phyloP scores from a whole-genome alignment of 768 basidiomycete genomes.

The Boletus pseudo-olivaceus region DNA sequence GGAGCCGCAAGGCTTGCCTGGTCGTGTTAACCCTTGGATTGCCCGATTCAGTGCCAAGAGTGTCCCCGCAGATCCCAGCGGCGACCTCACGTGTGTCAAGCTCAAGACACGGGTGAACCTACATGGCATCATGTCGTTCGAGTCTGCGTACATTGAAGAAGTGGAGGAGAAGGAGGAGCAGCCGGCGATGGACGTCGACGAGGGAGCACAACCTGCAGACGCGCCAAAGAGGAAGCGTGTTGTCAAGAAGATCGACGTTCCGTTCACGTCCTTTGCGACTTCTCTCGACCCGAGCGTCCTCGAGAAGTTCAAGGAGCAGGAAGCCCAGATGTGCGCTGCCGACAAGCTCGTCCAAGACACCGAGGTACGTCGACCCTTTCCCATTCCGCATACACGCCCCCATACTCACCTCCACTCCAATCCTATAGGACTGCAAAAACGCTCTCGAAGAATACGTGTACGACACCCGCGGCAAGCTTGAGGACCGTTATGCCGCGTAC shows the following conservation, averaged over 20 bases:
- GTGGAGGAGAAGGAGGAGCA: conserved; percentile 70
- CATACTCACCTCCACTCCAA: background rate
- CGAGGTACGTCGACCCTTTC: conserved; percentile 57
- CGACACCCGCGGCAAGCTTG: conserved; percentile 90
- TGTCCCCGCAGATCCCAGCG: conserved; percentile 64
- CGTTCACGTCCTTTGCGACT: conserved; percentile 62
- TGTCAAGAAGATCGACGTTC: conserved; percentile 78
- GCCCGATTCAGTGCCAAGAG: conserved; percentile 78
- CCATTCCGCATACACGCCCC: conserved; percentile 1
- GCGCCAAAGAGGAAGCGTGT: conserved; percentile 79
- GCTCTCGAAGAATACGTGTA: conserved; percentile 99
- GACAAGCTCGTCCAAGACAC: conserved; percentile 99
- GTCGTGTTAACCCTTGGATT: conserved; percentile 81
- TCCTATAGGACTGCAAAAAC: conserved; percentile 86
- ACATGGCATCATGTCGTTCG: conserved; percentile 86
- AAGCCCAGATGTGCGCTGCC: conserved; percentile 81
- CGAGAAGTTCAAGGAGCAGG: conserved; percentile 71
- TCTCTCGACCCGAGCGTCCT: conserved; percentile 62
- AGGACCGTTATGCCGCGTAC: conserved; percentile 77
- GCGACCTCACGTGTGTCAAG: conserved; percentile 80
- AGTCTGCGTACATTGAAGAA: conserved; percentile 82
- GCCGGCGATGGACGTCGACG: conserved; percentile 66
- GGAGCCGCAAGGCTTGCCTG: conserved; percentile 68
- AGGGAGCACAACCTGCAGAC: conserved; percentile 37
- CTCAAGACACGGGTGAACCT: conserved; percentile 86